These are phyloP conservation scores for Saposhnikovia divaricata DNA, from an alignment of 129 eudicot species.

Conservation along the genomic window DNA sequence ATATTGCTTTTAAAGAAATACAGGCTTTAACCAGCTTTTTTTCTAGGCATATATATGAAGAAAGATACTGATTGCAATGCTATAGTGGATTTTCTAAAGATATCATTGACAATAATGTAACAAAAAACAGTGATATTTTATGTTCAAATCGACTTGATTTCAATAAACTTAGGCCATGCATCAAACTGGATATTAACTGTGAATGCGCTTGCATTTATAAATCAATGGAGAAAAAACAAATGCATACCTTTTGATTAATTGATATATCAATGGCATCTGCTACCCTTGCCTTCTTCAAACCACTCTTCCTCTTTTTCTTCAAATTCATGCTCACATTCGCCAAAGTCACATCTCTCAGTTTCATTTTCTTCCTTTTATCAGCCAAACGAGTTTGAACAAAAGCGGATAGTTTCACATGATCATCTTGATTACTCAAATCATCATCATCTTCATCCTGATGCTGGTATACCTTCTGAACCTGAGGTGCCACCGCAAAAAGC, in stretches of 20 bases:
- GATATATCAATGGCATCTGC: background rate
- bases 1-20: background rate
- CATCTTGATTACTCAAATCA: background rate
- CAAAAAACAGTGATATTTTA: conserved; percentile 14
- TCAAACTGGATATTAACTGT: background rate
- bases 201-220: background rate
- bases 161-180: background rate
- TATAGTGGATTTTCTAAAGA: background rate
- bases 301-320: background rate
- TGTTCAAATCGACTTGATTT: conserved; percentile 1
- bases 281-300: background rate
- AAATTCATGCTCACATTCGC: background rate
- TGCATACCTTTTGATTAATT: conserved; percentile 16
- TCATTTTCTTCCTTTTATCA: conserved; percentile 15
- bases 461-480: conserved; percentile 12
- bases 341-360: background rate
- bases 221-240: background rate
- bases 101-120: background rate
- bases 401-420: background rate
- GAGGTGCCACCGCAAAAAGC: conserved; percentile 34
- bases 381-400: background rate
- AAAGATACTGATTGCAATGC: background rate
- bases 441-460: conserved; percentile 12
- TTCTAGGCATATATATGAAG: background rate
- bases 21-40: conserved; percentile 13